Evolutionary conservation across 2,329 filamentous ascomycete species (phyloP), one percentile per base, ranked within the genome.

Genomic region (Fusarium algeriense): DNA sequence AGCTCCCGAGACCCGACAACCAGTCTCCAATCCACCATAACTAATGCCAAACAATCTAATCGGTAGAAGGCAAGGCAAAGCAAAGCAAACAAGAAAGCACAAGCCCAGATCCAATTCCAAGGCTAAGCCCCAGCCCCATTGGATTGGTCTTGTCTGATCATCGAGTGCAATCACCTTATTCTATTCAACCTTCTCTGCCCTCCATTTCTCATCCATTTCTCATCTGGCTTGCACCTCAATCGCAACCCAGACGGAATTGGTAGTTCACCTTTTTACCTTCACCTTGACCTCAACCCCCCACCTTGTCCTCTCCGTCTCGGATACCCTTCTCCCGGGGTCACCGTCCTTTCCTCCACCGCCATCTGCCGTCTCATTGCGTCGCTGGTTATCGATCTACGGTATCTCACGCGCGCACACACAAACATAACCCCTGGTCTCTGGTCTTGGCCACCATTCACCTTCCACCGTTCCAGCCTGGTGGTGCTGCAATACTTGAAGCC

Each of bases 1-100:
- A 67, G 56, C 56, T 63, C 44, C 64, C 64, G 56, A 67, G 40
- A 58, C 43, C 69, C 66, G 66, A 64, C 66, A 66, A 43, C 67
- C 60, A 67, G 58, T 72, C 73, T 67, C 58, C 59, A 71, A 72
- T 68, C 70, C 73, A 72, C 68, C 70, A 72, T 70, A 68, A 59
- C 69, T 70, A 66, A 75, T 74, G 30, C 61, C 28, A 64, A 65
- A 65, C 43, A 65, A 65, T 65, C 60, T 65, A 60, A 65, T 64
- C 49, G 62, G 28, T 54, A 64, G 35, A 43, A 34, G 53, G 14
- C 53, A 48, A 45, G 10, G 52, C 48, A 71, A 48, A 60, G 46
- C n/a, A 17, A 11, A 23, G 48, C 23, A 28, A 52, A 38, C 34
- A 28, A 40, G 48, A 52, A 57, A 59, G 32, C 69, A 67, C 50